These are phyloP conservation scores for Sindora glabra DNA, from an alignment of 306 rosid species.

Conservation along the genomic window DNA sequence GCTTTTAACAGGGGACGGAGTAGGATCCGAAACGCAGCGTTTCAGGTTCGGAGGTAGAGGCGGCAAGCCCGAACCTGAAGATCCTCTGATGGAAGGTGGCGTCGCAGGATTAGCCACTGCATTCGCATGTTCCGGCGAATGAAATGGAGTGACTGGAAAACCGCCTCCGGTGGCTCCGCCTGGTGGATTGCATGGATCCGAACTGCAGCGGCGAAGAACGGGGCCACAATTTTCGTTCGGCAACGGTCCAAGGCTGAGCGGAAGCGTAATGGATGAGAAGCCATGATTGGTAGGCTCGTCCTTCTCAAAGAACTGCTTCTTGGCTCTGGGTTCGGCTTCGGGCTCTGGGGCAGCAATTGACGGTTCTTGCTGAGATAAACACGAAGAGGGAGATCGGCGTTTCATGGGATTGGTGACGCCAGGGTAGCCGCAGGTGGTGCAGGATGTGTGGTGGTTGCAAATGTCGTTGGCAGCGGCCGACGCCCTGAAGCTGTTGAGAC, in stretches of 20 bases:
- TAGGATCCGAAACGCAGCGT: constrained; percentile 4
- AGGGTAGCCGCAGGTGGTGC: constrained; percentile 1
- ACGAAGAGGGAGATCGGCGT: constrained; percentile 7
- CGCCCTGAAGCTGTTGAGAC: constrained; percentile 2
- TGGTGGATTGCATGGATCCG: neutral
- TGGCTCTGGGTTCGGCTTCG: constrained; percentile 1
- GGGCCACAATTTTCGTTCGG: neutral
- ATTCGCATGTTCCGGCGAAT: neutral
- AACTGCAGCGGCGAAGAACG: constrained; percentile 19
- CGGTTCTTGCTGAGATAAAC: neutral
- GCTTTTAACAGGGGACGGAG: constrained; percentile 1
- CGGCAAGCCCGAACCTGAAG: constrained; percentile 16
- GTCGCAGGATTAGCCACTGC: neutral
- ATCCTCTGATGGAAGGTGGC: neutral
- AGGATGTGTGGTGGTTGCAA: neutral
- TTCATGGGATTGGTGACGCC: constrained; percentile 18
- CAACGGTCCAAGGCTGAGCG: neutral
- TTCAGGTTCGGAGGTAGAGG: constrained; percentile 11
- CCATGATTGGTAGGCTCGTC: constrained; percentile 5
- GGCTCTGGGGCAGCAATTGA: neutral
- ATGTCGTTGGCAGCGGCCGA: neutral
- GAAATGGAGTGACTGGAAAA: neutral
- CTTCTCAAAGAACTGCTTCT: constrained; percentile 22
- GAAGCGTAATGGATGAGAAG: constrained; percentile 26
- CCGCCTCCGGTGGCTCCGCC: neutral